phyloP scores from a whole-genome alignment of 1,284 basidiomycete species.

The Pseudozyma tsukubaensis region DNA sequence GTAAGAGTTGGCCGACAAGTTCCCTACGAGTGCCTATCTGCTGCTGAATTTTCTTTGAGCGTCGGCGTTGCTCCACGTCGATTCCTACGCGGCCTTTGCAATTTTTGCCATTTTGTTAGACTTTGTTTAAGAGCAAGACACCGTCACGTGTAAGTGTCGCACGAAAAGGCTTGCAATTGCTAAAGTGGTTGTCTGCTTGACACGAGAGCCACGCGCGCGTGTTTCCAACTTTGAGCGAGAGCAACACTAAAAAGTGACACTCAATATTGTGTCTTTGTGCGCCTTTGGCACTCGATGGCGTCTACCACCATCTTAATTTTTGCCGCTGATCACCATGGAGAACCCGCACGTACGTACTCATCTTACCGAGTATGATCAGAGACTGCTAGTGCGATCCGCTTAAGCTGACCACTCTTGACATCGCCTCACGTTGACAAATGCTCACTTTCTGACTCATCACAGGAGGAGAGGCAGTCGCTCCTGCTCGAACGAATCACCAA shows the following conservation, averaged over 20 bases:
- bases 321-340: conserved; percentile 22
- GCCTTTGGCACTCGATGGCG: background rate
- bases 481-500: conserved; percentile 89
- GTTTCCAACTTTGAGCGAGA: conserved; percentile 16
- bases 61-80: conserved; percentile 36
- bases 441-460: conserved; percentile 68
- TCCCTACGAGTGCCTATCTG: too few species aligned
- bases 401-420: background rate
- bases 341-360: conserved; percentile 36
- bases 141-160: conserved; percentile 37
- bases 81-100: conserved; percentile 26
- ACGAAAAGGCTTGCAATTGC: conserved; percentile 27
- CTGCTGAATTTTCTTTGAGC: too few species aligned
- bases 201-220: conserved; percentile 30
- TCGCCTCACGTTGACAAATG: background rate
- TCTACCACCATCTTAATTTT: conserved; percentile 14
- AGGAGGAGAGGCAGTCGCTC: conserved; percentile 88
- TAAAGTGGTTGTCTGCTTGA: conserved; percentile 3
- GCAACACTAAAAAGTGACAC: conserved; percentile 32
- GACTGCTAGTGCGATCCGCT: background rate
- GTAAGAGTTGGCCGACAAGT: too few species aligned
- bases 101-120: conserved; percentile 14
- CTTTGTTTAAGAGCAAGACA: background rate
- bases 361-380: background rate
- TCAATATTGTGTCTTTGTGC: background rate